These are phyloP conservation scores for Grosmannia penicillata DNA, from an alignment of 2,329 filamentous ascomycete genomes.

Conservation along the genomic window DNA sequence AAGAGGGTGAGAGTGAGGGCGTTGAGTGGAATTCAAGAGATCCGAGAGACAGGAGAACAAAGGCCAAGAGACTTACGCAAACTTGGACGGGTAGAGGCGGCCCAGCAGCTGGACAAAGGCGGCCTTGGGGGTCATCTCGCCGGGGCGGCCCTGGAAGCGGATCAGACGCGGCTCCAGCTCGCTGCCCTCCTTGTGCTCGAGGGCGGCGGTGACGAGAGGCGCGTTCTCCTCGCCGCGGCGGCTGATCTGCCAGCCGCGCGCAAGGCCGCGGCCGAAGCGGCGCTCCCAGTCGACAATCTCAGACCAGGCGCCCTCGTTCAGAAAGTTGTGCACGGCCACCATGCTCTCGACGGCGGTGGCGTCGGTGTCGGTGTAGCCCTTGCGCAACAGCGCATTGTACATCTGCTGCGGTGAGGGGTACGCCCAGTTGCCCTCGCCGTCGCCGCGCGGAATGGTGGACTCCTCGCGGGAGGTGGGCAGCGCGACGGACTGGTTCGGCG, in stretches of 20 bases:
- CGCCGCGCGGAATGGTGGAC: conserved; percentile 83
- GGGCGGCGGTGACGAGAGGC: conserved; percentile 15
- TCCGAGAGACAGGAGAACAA: not conserved
- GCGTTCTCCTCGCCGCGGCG: conserved; percentile 55
- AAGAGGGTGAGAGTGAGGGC: too few species aligned
- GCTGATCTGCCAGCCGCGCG: conserved; percentile 59
- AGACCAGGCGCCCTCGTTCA: conserved; percentile 94
- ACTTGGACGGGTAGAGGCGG: conserved; percentile 64
- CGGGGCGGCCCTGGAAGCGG: conserved; percentile 77
- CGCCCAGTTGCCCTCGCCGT: conserved; percentile 74
- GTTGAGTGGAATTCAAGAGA: too few species aligned
- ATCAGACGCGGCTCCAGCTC: conserved; percentile 49
- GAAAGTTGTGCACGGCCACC: conserved; percentile 95
- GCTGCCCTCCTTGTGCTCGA: conserved; percentile 31
- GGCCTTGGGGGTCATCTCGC: conserved; percentile 84
- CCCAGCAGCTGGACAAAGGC: conserved; percentile 69
- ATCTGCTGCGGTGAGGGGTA: conserved; percentile 98
- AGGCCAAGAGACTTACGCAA: conserved; percentile 40
- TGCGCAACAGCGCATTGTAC: conserved; percentile 95
- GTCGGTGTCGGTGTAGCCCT: conserved; percentile 90
- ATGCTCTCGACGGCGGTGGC: conserved; percentile 88
- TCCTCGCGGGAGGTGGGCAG: conserved; percentile 70
- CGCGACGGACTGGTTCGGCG: conserved; percentile 54
- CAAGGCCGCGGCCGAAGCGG: conserved; percentile 62
- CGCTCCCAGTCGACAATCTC: conserved; percentile 93